These are phyloP conservation scores for Protomyces arabidopsidicola DNA, from an alignment of 1,139 yeast genomes.

Conservation along the genomic window DNA sequence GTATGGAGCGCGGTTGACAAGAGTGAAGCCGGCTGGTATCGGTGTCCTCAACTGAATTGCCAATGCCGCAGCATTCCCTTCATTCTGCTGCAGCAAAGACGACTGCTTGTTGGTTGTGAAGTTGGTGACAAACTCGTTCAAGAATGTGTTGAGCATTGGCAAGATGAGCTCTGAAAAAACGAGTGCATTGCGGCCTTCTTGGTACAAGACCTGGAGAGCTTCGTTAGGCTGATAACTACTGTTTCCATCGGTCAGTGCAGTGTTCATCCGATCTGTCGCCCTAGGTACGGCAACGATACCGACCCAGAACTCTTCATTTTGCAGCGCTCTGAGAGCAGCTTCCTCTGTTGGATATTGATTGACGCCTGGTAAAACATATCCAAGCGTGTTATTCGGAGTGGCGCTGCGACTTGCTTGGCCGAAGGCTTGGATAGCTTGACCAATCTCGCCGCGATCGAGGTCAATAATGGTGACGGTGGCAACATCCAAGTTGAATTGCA, in stretches of 20 bases:
- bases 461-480: conserved; percentile 24
- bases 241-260: conserved; percentile 12
- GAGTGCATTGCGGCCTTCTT: conserved; percentile 22
- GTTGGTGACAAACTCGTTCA: conserved; percentile 1
- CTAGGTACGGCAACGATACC: conserved; percentile 13
- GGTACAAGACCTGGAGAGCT: conserved; percentile 17
- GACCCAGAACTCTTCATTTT: conserved; percentile 21
- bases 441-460: conserved; percentile 21
- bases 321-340: conserved; percentile 7
- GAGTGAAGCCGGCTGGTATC: conserved; percentile 9
- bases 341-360: conserved; percentile 9
- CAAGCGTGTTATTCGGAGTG: conserved; percentile 6
- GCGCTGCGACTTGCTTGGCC: conserved; percentile 4
- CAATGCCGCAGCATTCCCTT: conserved; percentile 20
- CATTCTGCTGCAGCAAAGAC: conserved; percentile 8
- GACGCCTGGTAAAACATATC: conserved; percentile 4
- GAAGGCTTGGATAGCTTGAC: conserved; percentile 6
- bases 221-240: conserved; percentile 14
- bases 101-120: conserved; percentile 11
- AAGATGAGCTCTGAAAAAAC: conserved; percentile 7
- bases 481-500: conserved; percentile 21
- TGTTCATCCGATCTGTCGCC: conserved; percentile 17
- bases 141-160: conserved; percentile 5
- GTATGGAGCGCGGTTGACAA: conserved; percentile 14
- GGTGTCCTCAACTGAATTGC: conserved; percentile 12